Base-by-base conservation (phyloP, 495 filamentous ascomycete genomes). In the Podospora bellae-mahoneyi region DNA sequence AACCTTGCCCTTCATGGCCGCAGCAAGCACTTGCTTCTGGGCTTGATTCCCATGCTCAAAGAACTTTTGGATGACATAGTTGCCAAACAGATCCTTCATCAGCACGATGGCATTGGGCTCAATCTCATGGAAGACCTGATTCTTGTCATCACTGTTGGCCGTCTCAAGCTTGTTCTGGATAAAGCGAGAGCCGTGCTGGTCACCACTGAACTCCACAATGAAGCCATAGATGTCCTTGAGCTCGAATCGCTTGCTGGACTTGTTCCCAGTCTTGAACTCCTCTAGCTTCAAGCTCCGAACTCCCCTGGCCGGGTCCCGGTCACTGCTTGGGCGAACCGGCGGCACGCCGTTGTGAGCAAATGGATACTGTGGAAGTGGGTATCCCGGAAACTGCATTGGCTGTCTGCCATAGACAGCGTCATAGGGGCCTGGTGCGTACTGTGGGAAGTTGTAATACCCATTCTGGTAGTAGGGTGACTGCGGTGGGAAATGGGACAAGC, bases 51-150 rank as follows among this genome's bases (percentile, higher is more conserved):
- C 96, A 74, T 98, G 93, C 78, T 98, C 94, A 71, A 97, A 98
- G 69, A 98, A 88, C 76, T 97, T 98, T 73, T 99, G 95, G 26
- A 98, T 95, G 48, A 99, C 95, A 74, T 98, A 99, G 78, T 99
- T 99, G 19, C 95, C 95, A 75, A 97, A 98, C 16, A 97, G 90
- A 75, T 98, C 96, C 13, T 90, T 94, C 93, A 97, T 97, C 56
- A 98, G 81, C 75, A 94, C 93, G 53, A 97, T 72, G 9, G 89
- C 86, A 72, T 98, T 94, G 0, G 89, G 86, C 70, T 88, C 84
- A 53, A 99, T 91, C 75, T 98, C 96, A 0, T 83, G 83, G 81
- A 97, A 99, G 2, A 98, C 89, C 60, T 90, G 89, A n/a, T 96
- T 92, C 75, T 97, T 97, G 75, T 99, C 95, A 66, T 99, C 95